Evolutionary conservation across 176 grass and related monocot genomes (phyloP).

Genomic region (Cenchrus fungigraminus): DNA sequence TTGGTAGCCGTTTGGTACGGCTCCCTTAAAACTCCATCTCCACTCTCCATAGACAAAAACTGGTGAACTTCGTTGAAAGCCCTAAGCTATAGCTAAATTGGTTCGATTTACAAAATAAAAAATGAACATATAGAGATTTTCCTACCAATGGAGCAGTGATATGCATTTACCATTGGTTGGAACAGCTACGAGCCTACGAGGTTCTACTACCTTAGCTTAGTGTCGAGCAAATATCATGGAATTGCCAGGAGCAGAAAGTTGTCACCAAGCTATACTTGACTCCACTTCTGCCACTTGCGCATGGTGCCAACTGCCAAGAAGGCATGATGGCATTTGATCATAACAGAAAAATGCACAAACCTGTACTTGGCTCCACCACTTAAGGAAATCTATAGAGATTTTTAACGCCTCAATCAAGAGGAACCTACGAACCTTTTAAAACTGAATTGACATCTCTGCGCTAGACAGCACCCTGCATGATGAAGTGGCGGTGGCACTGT

Average conservation of each 20-base stretch:
- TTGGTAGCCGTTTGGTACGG: background rate
- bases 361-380: slow-evolving; percentile 58
- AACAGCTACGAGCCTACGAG: slow-evolving; percentile 33
- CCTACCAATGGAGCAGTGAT: too few relatives aligned
- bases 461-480: slow-evolving; percentile 45
- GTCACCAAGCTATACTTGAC: slow-evolving; percentile 36
- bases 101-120: too few relatives aligned
- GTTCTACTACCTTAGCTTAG: slow-evolving; percentile 40
- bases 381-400: slow-evolving; percentile 47
- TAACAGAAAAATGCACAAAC: slow-evolving; percentile 40
- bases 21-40: background rate
- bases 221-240: too few relatives aligned
- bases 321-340: slow-evolving; percentile 50
- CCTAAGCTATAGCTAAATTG: too few relatives aligned
- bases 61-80: background rate
- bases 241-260: slow-evolving; percentile 4
- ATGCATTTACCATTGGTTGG: slow-evolving; percentile 19
- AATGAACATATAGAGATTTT: too few relatives aligned
- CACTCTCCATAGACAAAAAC: background rate
- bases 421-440: slow-evolving; percentile 35
- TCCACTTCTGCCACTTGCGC: slow-evolving; percentile 31
- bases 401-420: slow-evolving; percentile 43
- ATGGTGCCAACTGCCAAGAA: slow-evolving; percentile 45
- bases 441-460: slow-evolving; percentile 50
- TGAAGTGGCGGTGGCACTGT: slow-evolving; percentile 45